Evolutionary conservation across 805 yeast species (phyloP).

Genomic region (Lipomyces yamanashiensis): DNA sequence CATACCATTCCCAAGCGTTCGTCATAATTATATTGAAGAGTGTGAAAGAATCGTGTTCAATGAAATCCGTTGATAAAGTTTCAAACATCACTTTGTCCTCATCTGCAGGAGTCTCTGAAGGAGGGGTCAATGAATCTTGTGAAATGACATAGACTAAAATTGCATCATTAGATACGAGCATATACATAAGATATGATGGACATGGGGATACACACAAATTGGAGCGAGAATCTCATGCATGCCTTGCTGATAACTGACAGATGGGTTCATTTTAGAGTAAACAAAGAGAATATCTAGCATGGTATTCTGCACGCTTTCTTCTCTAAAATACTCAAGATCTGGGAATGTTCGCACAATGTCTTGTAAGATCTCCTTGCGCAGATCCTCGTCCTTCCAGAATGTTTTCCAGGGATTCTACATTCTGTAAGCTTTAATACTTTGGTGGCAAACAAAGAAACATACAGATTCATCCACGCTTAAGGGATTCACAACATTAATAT

Average conservation of each 20-base stretch:
- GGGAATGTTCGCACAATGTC: slow-evolving; percentile 47
- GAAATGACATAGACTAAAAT: slow-evolving; percentile 20
- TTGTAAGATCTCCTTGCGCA: slow-evolving; percentile 39
- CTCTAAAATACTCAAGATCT: slow-evolving; percentile 43
- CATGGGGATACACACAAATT: slow-evolving; percentile 42
- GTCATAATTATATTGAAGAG: slow-evolving; percentile 44
- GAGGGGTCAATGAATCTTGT: slow-evolving; percentile 13
- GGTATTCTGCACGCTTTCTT: slow-evolving; percentile 34
- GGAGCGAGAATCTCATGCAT: slow-evolving; percentile 60
- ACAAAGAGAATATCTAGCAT: slow-evolving; percentile 53
- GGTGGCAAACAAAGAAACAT: background rate
- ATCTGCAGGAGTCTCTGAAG: slow-evolving; percentile 4
- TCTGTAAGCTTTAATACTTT: background rate
- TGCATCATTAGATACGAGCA: background rate
- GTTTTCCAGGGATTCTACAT: slow-evolving; percentile 35
- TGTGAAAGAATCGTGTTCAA: slow-evolving; percentile 44
- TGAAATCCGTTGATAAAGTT: slow-evolving; percentile 29
- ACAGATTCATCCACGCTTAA: slow-evolving; percentile 34
- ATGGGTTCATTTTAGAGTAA: slow-evolving; percentile 54
- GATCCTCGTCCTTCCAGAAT: slow-evolving; percentile 34
- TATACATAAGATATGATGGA: background rate
- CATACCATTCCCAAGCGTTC: slow-evolving; percentile 43
- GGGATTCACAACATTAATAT: slow-evolving; percentile 31
- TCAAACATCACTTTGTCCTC: slow-evolving; percentile 25
- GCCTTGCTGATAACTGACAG: slow-evolving; percentile 59